Evolutionary conservation across 2,329 filamentous ascomycete species (phyloP), one percentile per base, ranked within the genome.

Genomic region (Alternaria incomplexa): DNA sequence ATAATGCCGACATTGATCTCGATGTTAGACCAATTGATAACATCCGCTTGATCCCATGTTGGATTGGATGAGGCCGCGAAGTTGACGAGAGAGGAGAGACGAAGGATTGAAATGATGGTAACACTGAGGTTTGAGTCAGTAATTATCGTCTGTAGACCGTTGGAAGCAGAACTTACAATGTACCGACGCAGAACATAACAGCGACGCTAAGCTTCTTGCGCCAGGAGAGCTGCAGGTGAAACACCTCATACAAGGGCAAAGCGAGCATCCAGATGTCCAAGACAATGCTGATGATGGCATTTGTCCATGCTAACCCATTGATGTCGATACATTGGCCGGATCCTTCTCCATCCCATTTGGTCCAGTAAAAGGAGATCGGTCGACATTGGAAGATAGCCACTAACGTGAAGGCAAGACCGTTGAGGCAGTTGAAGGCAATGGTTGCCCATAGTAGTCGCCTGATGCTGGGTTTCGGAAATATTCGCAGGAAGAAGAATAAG

Each of bases 1-100:
- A 83, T 79, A 56, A 83, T 80, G 25, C 80, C 81, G 2, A 82
- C 76, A 62, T 82, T 77, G 59, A 82, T 74, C 66, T 84, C 82
- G 26, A 83, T 74, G 12, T 77, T 78, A 17, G 77, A 80, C 82
- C 82, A 83, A 55, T 78, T 79, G 17, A 77, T 69, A 8, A 81
- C 78, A 5, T 77, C 77, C n/a, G 73, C 68, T 68, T 82, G 80
- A 58, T 81, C 80, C 77, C 78, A 81, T 32, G 74, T 78, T 40
- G 81, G 67, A 65, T 85, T 84, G 1, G 65, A 47, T 3, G 82
- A 82, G 36, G 71, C 76, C 10, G 79, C 80, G 63, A 84, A 84
- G 46, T 72, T 64, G 50, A 84, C 77, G 17, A 84, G 77, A 7
- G 80, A 81, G 11, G 77, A 74, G 4, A 85, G 73, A n/a, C 83